A percentile compares a stretch with the other conserved stretches of the same genome.
Conservation (phyloP, 495 filamentous ascomycete species). For the Xylaria intraflava region DNA sequence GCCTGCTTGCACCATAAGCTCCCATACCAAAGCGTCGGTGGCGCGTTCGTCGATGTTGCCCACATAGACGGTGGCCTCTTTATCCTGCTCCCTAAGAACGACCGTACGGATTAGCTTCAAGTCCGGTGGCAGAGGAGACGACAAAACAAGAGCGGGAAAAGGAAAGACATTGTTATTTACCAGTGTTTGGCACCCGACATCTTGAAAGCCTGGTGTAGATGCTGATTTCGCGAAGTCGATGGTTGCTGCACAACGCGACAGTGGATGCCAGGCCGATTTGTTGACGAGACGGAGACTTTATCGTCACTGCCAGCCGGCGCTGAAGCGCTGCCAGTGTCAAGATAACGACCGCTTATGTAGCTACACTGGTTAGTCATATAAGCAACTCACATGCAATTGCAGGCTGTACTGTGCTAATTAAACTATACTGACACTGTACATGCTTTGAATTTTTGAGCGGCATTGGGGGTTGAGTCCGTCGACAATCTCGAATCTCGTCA, state of each 20-base stretch:
- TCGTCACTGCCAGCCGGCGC: too few species aligned
- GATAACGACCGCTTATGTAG: too few species aligned
- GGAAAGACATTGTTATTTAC: slow-evolving; percentile 37
- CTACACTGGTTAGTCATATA: too few species aligned
- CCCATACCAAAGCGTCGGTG: slow-evolving; percentile 84
- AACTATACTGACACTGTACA: too few species aligned
- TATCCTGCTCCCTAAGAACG: slow-evolving; percentile 83
- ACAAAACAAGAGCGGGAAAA: not conserved
- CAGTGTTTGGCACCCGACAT: slow-evolving; percentile 79
- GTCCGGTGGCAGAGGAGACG: slow-evolving; percentile 5
- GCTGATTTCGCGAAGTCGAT: not conserved
- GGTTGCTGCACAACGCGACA: too few species aligned
- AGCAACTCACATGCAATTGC: too few species aligned
- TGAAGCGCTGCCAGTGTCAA: too few species aligned
- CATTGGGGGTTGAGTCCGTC: not conserved
- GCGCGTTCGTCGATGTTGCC: slow-evolving; percentile 97
- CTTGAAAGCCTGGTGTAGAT: slow-evolving; percentile 14
- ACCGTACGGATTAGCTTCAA: not conserved
- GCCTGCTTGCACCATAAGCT: slow-evolving; percentile 95
- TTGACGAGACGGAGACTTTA: too few species aligned
- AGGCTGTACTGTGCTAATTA: too few species aligned
- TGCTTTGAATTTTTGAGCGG: slow-evolving; percentile 11
- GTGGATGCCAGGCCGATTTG: too few species aligned
- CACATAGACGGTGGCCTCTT: slow-evolving; percentile 96
- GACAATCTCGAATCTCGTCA: slow-evolving; percentile 8